Evolutionary conservation across 352 stramenopile species (phyloP), one percentile per base, ranked within the genome.

Genomic region (Phytophthora pinifolia): DNA sequence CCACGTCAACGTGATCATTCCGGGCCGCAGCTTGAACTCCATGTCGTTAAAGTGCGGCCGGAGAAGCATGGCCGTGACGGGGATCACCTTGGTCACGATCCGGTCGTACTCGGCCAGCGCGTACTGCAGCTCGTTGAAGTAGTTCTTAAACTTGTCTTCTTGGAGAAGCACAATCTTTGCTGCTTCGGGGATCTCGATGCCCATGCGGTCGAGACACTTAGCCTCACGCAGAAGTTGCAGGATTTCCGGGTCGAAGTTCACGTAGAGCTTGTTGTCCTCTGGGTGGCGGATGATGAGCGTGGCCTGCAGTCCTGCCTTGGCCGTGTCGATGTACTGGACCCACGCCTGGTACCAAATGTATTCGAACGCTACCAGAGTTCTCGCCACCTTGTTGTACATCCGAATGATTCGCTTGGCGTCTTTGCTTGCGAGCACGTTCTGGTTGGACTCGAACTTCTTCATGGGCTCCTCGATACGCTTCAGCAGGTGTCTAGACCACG

Each of bases 271-370:
- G 54, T 96, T 95, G 62, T 99, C 96, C 46, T 99, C 96, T 4
- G 97, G 97, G 52, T 99, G 96, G n/a, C 96, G 88, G 58, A 99
- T 98, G 66, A 99, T 98, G 14, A 99, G 79, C 18, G 97, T 99
- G 14, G 97, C 97, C 68, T 99, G 96, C 13, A 99, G 67, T 2
- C 97, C 97, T 22, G 95, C 95, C 60, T 99, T 99, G 13, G 96
- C 96, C 14, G 96, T 96, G 60, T 99, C 96, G 44, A 99, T 98
- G 51, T 95, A 98, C 64, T 99, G 91, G 6, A 98, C 86, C 97
- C 97, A 99, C 14, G 97, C 97, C 56, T 99, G 96, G 61, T 99
- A 98, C 97, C 96, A 99, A 32, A 98, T 97, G 75, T 99, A 99
- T 72, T 99, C 97, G 62, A 99, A 99, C 14, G 92, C 94, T 7